A percentile compares a stretch with the other conserved stretches of the same genome.
Conservation (phyloP, 495 filamentous ascomycete genomes). For the Pyronema omphalodes region DNA sequence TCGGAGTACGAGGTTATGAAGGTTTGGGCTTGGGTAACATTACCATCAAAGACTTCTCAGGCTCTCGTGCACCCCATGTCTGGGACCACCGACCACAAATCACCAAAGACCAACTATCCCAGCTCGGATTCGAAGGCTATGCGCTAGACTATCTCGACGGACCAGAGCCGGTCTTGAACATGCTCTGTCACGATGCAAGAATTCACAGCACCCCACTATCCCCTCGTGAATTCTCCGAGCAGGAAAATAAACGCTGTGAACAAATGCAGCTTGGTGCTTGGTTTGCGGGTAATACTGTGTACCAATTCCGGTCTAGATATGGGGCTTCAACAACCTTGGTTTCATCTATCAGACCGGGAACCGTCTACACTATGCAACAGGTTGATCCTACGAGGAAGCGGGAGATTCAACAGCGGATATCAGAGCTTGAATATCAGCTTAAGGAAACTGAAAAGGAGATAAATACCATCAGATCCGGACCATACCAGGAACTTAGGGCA, state of each 20-base stretch:
- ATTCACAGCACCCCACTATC: slow-evolving; percentile 48
- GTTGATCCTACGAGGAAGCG: slow-evolving; percentile 21
- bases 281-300: slow-evolving; percentile 12
- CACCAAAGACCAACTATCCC: slow-evolving; percentile 5
- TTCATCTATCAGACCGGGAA: slow-evolving; percentile 6
- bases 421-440: slow-evolving; percentile 27
- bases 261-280: slow-evolving; percentile 24
- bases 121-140: slow-evolving; percentile 60
- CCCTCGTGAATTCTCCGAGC: slow-evolving; percentile 40
- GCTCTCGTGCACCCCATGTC: slow-evolving; percentile 36
- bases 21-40: slow-evolving; percentile 45
- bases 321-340: slow-evolving; percentile 11
- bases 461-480: neutral
- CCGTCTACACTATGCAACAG: slow-evolving; percentile 17
- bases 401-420: slow-evolving; percentile 25
- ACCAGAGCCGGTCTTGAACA: slow-evolving; percentile 66
- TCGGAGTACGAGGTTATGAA: slow-evolving; percentile 26
- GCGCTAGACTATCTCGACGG: slow-evolving; percentile 59
- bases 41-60: slow-evolving; percentile 34
- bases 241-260: slow-evolving; percentile 42
- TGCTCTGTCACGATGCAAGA: slow-evolving; percentile 53
- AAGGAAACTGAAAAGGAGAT: slow-evolving; percentile 26
- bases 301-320: slow-evolving; percentile 4
- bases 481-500: neutral
- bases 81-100: slow-evolving; percentile 27